Percentiles rank a stretch among this genome's conserved stretches.
Conservation (phyloP, 2,329 filamentous ascomycete species). For the Rhinocladiella similis region DNA sequence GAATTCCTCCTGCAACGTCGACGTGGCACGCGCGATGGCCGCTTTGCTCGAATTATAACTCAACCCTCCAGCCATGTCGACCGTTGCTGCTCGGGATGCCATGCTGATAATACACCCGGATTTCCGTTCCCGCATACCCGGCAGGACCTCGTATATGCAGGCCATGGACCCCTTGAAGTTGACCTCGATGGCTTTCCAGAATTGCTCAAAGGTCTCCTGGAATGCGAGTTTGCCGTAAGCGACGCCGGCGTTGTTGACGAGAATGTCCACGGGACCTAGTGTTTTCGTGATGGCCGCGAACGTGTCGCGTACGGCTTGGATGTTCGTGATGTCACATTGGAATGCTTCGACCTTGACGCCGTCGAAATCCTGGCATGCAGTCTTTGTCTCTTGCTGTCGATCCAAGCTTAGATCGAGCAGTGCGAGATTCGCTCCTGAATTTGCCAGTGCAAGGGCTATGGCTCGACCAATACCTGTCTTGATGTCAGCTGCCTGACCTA, state of each 20-base stretch:
- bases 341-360: slow-evolving; percentile 14
- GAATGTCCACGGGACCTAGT: slow-evolving; percentile 17
- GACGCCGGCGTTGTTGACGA: slow-evolving; percentile 32
- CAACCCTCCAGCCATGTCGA: slow-evolving; percentile 2
- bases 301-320: slow-evolving; percentile 10
- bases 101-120: slow-evolving; percentile 12
- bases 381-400: slow-evolving; percentile 7
- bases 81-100: slow-evolving; percentile 4
- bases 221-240: slow-evolving; percentile 23
- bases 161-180: slow-evolving; percentile 8
- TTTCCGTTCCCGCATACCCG: slow-evolving; percentile 1
- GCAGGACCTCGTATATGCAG: slow-evolving; percentile 3
- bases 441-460: slow-evolving; percentile 27
- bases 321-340: slow-evolving; percentile 29
- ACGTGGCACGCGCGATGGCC: slow-evolving; percentile 4
- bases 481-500: not conserved
- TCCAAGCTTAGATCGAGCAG: slow-evolving; percentile 27
- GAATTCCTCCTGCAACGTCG: slow-evolving; percentile 5
- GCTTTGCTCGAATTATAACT: slow-evolving; percentile 10
- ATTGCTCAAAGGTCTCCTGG: not conserved
- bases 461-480: slow-evolving; percentile 8
- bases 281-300: not conserved
- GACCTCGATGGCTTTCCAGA: slow-evolving; percentile 8
- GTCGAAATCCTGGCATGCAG: slow-evolving; percentile 4
- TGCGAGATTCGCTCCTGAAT: slow-evolving; percentile 23